phyloP scores from a whole-genome alignment of 352 stramenopile genomes.

The Pythium aquatile region DNA sequence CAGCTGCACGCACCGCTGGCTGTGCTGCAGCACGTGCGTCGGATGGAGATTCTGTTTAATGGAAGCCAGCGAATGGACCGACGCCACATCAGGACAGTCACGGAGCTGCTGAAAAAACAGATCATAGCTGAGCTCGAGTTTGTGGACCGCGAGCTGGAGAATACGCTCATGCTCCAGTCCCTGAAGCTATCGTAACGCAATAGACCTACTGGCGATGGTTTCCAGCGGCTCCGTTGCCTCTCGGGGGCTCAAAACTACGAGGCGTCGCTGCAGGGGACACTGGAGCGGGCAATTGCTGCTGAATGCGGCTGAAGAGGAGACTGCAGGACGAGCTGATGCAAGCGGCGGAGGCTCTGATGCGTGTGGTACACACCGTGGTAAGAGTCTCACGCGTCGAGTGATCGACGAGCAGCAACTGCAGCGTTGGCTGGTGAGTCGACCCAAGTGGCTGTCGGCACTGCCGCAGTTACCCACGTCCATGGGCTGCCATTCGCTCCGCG shows the following conservation, averaged over 20 bases:
- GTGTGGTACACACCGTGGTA: too few species aligned
- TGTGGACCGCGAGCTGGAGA: not conserved
- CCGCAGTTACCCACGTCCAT: not conserved
- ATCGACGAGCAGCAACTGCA: not conserved
- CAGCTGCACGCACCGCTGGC: slow-evolving; percentile 10
- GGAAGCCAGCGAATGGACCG: not conserved
- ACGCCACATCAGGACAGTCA: not conserved
- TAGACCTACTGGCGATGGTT: too few species aligned
- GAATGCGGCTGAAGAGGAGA: too few species aligned
- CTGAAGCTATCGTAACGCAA: not conserved
- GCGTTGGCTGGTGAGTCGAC: not conserved
- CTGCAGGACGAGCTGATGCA: too few species aligned
- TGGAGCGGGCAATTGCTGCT: too few species aligned
- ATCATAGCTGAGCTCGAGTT: not conserved
- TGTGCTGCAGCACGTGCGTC: slow-evolving; percentile 17
- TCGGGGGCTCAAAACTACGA: too few species aligned
- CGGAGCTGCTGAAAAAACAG: not conserved
- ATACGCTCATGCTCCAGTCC: not conserved
- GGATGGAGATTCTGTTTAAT: not conserved
- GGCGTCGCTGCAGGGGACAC: too few species aligned
- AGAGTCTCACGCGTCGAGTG: not conserved
- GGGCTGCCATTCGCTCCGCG: too few species aligned
- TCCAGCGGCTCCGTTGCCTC: too few species aligned
- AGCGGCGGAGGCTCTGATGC: too few species aligned
- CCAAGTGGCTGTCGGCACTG: not conserved